Evolutionary conservation across 495 filamentous ascomycete species (phyloP), one percentile per base, ranked within the genome.

Genomic region (Daldinia caldariorum): DNA sequence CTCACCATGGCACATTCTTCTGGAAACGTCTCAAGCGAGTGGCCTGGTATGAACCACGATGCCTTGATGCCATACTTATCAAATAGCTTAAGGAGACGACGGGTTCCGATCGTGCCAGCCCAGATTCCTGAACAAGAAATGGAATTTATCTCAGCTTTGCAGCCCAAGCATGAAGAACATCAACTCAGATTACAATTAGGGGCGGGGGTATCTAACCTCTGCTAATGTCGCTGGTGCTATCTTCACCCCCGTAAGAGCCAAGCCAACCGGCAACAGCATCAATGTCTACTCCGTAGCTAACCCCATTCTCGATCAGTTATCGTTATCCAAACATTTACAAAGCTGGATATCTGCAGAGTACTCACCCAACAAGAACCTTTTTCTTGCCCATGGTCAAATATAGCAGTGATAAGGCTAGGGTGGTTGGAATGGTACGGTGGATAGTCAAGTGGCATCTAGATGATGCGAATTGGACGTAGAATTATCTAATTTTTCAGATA

Each of bases 31-130:
- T 94, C 91, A 14, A 94, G 85, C 0, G 87, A 89, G 77, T 94
- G 91, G 0, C 91, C 91, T 0, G 91, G 91, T 64, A 94, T 93
- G 77, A 94, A 94, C 89, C 90, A 94, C 6, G 91, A 92, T 12
- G 89, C 86, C 78, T 91, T 93, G 81, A 94, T 94, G 63, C 89
- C 86, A 83, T 93, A 90, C 76, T 92, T 92, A 7, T 88, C 83
- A 76, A 93, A 92, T 2, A 94, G 77, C 67, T 91, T 92, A 8
- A 94, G 84, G 2, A 94, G 80, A 8, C 91, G 87, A 9, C 86
- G 84, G 1, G 89, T 89, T 34, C 91, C 91, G 38, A 92, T 82
- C 6, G 89, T 91, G 35, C 90, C 91, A 34, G 91, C 91, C 76
- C 87, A 93, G 49, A 92, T 77, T 41, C 91, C 90, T 87, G 60